These are phyloP conservation scores for Pythium phragmiticola DNA, from an alignment of 352 stramenopile species.

Conservation along the genomic window DNA sequence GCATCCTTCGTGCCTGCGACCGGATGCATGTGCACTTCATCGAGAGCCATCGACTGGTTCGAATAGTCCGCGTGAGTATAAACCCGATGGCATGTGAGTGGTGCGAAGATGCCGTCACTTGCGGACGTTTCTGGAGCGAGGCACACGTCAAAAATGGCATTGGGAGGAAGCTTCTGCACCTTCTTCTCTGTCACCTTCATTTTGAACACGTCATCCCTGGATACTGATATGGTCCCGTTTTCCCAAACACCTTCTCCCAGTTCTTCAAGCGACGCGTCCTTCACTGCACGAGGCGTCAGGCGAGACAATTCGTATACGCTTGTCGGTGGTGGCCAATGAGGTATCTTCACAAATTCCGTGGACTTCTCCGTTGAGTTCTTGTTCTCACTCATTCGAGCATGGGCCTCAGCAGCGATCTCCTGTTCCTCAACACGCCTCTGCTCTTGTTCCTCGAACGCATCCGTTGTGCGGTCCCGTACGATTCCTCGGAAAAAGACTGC, in stretches of 20 bases:
- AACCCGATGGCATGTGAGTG: conserved; percentile 43
- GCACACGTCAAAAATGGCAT: conserved; percentile 74
- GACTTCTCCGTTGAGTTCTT: conserved; percentile 16
- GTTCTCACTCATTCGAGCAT: conserved; percentile 6
- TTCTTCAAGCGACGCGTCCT: conserved; percentile 50
- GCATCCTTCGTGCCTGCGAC: conserved; percentile 42
- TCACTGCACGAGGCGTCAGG: conserved; percentile 50
- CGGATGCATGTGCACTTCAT: conserved; percentile 46
- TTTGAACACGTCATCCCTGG: conserved; percentile 60
- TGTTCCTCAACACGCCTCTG: conserved; percentile 11
- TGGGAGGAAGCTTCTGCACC: conserved; percentile 60
- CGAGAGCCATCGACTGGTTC: conserved; percentile 64
- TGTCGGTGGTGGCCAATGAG: conserved; percentile 43
- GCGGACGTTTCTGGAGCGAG: conserved; percentile 66
- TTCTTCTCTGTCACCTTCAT: conserved; percentile 50
- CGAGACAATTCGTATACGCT: conserved; percentile 45
- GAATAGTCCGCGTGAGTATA: conserved; percentile 75
- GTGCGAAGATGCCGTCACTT: conserved; percentile 62
- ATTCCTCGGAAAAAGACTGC: conserved; percentile 69
- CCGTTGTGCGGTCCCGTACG: conserved; percentile 15
- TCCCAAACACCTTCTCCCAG: conserved; percentile 64
- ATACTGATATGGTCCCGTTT: conserved; percentile 74
- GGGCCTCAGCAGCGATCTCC: conserved; percentile 9
- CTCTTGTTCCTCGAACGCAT: conserved; percentile 17
- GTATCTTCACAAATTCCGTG: conserved; percentile 23